These are phyloP conservation scores for Lasiosphaeria ovina DNA, from an alignment of 495 filamentous ascomycete genomes.

Conservation along the genomic window DNA sequence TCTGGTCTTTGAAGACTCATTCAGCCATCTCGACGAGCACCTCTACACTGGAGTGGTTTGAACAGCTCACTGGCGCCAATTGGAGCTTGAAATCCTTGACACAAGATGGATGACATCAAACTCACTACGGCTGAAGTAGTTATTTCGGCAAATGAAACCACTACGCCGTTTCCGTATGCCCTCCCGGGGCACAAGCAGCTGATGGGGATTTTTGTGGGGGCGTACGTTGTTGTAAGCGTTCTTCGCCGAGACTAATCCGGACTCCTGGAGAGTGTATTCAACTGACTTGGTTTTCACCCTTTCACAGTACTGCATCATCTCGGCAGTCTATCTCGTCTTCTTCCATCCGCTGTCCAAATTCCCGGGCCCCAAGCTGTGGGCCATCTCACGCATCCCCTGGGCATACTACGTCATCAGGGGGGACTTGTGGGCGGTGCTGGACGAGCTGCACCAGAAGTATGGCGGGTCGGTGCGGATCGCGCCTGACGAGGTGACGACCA, in stretches of 20 bases:
- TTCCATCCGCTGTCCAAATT: slow-evolving; percentile 50
- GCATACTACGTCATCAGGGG: slow-evolving; percentile 6
- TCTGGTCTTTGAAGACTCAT: not conserved
- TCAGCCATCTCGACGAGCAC: not conserved
- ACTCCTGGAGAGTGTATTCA: too few relatives aligned
- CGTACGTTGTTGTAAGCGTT: not conserved
- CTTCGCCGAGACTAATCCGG: not conserved
- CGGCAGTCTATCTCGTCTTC: slow-evolving; percentile 45
- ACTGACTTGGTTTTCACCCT: not conserved
- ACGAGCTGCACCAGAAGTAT: slow-evolving; percentile 43
- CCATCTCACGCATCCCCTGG: slow-evolving; percentile 37
- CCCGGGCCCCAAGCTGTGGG: slow-evolving; percentile 48
- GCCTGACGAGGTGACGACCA: slow-evolving; percentile 54
- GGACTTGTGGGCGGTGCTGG: slow-evolving; percentile 9
- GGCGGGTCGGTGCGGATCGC: slow-evolving; percentile 51
- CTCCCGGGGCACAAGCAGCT: not conserved
- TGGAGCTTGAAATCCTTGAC: not conserved
- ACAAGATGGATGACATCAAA: not conserved
- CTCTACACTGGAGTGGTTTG: not conserved
- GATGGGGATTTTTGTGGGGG: not conserved
- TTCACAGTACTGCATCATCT: slow-evolving; percentile 1
- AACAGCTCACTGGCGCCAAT: not conserved
- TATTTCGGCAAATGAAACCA: not conserved
- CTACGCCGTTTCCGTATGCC: not conserved
- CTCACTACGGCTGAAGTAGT: not conserved